These are phyloP conservation scores for Solanum hybrid DNA, from an alignment of 305 asterid species.

Conservation along the genomic window DNA sequence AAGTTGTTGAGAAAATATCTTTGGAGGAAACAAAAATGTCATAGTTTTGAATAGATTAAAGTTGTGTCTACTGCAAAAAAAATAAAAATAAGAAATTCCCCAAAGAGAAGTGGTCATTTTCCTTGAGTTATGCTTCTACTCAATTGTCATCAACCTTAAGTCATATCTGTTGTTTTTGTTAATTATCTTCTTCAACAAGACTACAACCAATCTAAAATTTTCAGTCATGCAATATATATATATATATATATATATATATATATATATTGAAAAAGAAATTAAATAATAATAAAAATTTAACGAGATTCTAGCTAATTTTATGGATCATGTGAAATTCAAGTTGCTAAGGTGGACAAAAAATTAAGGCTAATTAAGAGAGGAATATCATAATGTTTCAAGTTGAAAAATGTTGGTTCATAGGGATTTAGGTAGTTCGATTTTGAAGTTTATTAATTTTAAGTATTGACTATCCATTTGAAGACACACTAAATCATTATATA, in stretches of 20 bases:
- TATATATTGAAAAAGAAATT: not conserved
- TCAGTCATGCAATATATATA: not conserved
- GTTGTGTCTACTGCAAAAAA: not conserved
- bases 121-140: not conserved
- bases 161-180: not conserved
- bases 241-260: no score
- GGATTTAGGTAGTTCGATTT: not conserved
- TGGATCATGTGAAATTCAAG: not conserved
- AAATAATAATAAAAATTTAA: not conserved
- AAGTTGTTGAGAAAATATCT: not conserved
- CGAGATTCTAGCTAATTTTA: not conserved
- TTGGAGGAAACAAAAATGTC: not conserved
- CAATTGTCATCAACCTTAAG: not conserved
- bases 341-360: not conserved
- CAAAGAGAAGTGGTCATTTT: not conserved
- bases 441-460: not conserved
- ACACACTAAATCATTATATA: not conserved
- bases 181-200: not conserved
- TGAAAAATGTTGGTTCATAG: not conserved
- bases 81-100: not conserved
- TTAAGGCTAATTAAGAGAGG: not conserved
- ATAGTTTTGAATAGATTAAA: not conserved
- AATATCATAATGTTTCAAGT: not conserved
- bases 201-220: not conserved
- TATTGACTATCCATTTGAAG: fast-evolving